A percentile compares a stretch with the other conserved stretches of the same genome.
phyloP scores from a whole-genome alignment of 495 filamentous ascomycete genomes.

The Penicillium nucicola region DNA sequence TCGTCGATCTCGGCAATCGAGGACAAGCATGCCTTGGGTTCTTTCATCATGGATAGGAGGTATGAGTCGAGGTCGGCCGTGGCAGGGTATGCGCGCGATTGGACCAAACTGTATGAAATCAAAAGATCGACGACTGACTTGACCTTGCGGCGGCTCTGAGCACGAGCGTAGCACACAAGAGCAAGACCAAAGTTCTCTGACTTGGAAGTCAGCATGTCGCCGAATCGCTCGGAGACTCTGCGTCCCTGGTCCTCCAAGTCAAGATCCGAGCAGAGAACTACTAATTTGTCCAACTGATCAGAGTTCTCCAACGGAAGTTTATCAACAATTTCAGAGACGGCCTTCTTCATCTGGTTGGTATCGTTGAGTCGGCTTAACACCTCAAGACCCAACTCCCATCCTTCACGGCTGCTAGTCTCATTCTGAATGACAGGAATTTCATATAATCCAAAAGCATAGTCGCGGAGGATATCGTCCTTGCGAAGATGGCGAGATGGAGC shows the following conservation, averaged over 20 bases:
- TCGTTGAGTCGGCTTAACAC: slow-evolving; percentile 74
- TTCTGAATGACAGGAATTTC: slow-evolving; percentile 40
- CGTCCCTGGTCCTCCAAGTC: slow-evolving; percentile 69
- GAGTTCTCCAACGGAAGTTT: slow-evolving; percentile 61
- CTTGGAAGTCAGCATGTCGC: slow-evolving; percentile 61
- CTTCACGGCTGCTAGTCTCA: slow-evolving; percentile 50
- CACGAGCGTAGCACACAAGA: slow-evolving; percentile 81
- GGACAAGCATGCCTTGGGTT: slow-evolving; percentile 63
- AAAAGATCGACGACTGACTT: slow-evolving; percentile 80
- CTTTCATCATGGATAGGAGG: slow-evolving; percentile 60
- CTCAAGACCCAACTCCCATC: slow-evolving; percentile 84
- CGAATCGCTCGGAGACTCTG: slow-evolving; percentile 75
- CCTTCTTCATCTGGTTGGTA: slow-evolving; percentile 56
- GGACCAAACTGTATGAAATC: slow-evolving; percentile 78
- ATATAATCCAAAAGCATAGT: slow-evolving; percentile 60
- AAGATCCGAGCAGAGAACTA: slow-evolving; percentile 64
- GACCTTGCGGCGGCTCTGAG: slow-evolving; percentile 69
- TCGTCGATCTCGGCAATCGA: slow-evolving; percentile 62
- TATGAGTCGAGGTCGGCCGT: slow-evolving; percentile 62
- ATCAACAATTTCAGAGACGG: slow-evolving; percentile 62
- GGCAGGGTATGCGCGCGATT: slow-evolving; percentile 75
- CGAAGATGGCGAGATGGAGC: slow-evolving; percentile 19
- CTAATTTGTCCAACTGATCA: slow-evolving; percentile 69
- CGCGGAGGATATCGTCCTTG: slow-evolving; percentile 69
- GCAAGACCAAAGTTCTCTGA: slow-evolving; percentile 75